Conservation (phyloP, 2,329 filamentous ascomycete genomes). For the Neonectria ditissima region DNA sequence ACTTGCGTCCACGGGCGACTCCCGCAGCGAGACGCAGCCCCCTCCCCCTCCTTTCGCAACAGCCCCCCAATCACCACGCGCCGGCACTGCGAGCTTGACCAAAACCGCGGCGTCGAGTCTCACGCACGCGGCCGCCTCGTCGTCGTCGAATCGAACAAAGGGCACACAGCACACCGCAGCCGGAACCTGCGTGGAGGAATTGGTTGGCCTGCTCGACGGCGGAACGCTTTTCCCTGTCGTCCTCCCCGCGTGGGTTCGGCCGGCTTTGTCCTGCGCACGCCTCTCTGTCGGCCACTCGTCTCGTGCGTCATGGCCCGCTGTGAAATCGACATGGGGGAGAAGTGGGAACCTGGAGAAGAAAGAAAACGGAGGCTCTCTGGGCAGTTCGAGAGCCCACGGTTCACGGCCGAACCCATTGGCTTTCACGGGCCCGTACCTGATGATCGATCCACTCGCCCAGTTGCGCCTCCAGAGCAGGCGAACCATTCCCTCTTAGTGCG, state of each 20-base stretch:
- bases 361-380: neutral
- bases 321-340: constrained; percentile 2
- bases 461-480: constrained; percentile 5
- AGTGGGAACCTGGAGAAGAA: too few species aligned
- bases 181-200: neutral
- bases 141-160: neutral
- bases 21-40: too few species aligned
- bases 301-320: constrained; percentile 10
- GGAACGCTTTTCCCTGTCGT: too few species aligned
- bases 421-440: constrained; percentile 6
- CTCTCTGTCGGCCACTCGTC: constrained; percentile 6
- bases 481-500: constrained; percentile 16
- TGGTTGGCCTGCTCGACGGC: neutral
- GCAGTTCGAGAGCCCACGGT: constrained; percentile 1
- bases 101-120: neutral
- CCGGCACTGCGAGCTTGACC: neutral
- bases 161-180: neutral
- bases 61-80: constrained; percentile 2
- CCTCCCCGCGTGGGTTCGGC: neutral
- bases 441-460: constrained; percentile 9
- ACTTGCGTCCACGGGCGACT: neutral
- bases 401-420: neutral
- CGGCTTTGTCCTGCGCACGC: neutral
- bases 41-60: neutral
- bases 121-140: neutral